Evolutionary conservation across 352 stramenopile genomes (phyloP).

Genomic region (Phytophthora pini): DNA sequence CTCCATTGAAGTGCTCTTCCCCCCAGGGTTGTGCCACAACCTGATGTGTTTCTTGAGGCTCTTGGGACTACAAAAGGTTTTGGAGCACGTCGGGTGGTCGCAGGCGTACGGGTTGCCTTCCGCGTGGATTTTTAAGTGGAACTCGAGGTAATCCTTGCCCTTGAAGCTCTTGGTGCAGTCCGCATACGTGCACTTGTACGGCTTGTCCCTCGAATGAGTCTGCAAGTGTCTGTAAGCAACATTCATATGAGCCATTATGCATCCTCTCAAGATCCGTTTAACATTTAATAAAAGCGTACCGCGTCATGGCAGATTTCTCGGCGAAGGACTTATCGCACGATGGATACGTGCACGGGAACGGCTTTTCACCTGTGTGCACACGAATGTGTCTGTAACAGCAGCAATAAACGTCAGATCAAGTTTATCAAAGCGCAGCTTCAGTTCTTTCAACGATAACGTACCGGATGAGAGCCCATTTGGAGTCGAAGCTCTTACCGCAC

Average conservation of each 20-base stretch:
- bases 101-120: slow-evolving; percentile 85
- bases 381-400: slow-evolving; percentile 72
- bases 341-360: slow-evolving; percentile 82
- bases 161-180: slow-evolving; percentile 91
- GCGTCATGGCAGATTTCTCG: slow-evolving; percentile 88
- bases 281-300: slow-evolving; percentile 37
- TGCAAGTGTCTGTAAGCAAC: slow-evolving; percentile 66
- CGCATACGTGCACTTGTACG: slow-evolving; percentile 87
- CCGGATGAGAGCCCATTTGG: slow-evolving; percentile 85
- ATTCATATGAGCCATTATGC: background rate
- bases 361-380: slow-evolving; percentile 90
- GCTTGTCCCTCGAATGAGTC: slow-evolving; percentile 86
- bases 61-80: slow-evolving; percentile 87
- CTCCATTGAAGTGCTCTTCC: slow-evolving; percentile 88
- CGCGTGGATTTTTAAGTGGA: slow-evolving; percentile 86
- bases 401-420: slow-evolving; percentile 17
- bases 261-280: slow-evolving; percentile 24
- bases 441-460: slow-evolving; percentile 27
- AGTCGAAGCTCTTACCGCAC: slow-evolving; percentile 88
- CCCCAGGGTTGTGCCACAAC: slow-evolving; percentile 82
- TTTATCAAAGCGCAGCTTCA: slow-evolving; percentile 8
- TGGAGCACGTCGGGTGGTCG: slow-evolving; percentile 80
- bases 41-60: slow-evolving; percentile 87
- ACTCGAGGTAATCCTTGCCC: slow-evolving; percentile 87
- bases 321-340: slow-evolving; percentile 90